Conservation (phyloP, 2,329 filamentous ascomycete species). For the Fusarium sulawesiense region DNA sequence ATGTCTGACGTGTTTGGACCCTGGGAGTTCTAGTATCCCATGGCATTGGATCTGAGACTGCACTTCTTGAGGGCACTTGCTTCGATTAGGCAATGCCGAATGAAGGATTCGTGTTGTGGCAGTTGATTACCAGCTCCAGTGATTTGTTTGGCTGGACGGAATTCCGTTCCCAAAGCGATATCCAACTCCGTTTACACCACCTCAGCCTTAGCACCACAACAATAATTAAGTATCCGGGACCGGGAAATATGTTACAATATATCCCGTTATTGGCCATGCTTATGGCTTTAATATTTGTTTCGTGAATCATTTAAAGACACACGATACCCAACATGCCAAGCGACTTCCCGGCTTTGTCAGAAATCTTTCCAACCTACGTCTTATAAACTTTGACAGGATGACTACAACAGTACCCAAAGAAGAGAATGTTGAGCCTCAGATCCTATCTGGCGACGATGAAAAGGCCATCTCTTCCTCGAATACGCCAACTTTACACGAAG, state of each 20-base stretch:
- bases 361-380: not conserved
- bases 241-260: conserved; percentile 13
- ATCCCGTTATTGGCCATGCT: conserved; percentile 9
- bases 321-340: conserved; percentile 10
- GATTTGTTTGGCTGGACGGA: conserved; percentile 10
- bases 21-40: conserved; percentile 49
- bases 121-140: not conserved
- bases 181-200: conserved; percentile 32
- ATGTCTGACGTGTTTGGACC: conserved; percentile 54
- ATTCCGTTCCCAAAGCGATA: conserved; percentile 20
- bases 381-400: conserved; percentile 6
- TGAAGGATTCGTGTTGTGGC: not conserved
- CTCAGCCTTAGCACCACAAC: conserved; percentile 11
- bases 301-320: conserved; percentile 19
- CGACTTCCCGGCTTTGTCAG: not conserved
- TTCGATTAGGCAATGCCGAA: conserved; percentile 1
- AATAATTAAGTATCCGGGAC: not conserved
- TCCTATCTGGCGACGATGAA: not conserved
- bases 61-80: not conserved
- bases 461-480: conserved; percentile 23
- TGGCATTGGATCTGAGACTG: not conserved
- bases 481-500: conserved; percentile 36
- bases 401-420: not conserved
- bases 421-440: not conserved
- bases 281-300: conserved; percentile 4